Conservation (phyloP, 805 yeast species). For the Zygosaccharomyces lentus region DNA sequence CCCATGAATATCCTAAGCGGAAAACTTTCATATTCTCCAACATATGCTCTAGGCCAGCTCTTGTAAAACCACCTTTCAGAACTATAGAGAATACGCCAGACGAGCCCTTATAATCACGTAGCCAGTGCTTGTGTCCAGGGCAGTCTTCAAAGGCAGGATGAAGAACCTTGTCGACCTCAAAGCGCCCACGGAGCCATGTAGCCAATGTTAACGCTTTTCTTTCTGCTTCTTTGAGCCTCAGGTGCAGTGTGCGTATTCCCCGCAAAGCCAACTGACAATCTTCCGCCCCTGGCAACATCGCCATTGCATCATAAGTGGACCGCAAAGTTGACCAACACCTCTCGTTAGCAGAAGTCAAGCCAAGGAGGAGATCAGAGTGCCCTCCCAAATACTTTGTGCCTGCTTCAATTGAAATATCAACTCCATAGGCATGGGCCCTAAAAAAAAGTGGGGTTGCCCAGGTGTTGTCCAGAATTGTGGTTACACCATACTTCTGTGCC, state of each 20-base stretch:
- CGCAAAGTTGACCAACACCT: conserved; percentile 10
- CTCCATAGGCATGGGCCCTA: conserved; percentile 11
- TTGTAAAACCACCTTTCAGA: conserved; percentile 6
- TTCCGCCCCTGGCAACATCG: conserved; percentile 14
- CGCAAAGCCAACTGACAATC: conserved; percentile 10
- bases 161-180: conserved; percentile 11
- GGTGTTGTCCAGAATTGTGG: conserved; percentile 15
- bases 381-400: conserved; percentile 19
- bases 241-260: conserved; percentile 12
- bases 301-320: conserved; percentile 8
- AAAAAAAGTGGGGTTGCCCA: conserved; percentile 18
- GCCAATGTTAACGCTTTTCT: conserved; percentile 11
- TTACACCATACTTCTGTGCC: conserved; percentile 11
- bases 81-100: conserved; percentile 14
- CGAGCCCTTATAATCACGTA: conserved; percentile 9
- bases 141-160: conserved; percentile 15
- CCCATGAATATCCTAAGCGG: conserved; percentile 15
- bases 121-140: conserved; percentile 8
- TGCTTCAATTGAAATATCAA: conserved; percentile 14
- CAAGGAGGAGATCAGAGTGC: conserved; percentile 15
- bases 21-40: conserved; percentile 12
- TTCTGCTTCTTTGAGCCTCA: conserved; percentile 6
- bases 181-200: conserved; percentile 6
- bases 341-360: conserved; percentile 9
- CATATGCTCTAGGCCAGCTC: conserved; percentile 9